Evolutionary conservation across 2,329 filamentous ascomycete genomes (phyloP), one percentile per base, ranked within the genome.

Genomic region (Conoideocrella luteorostrata): DNA sequence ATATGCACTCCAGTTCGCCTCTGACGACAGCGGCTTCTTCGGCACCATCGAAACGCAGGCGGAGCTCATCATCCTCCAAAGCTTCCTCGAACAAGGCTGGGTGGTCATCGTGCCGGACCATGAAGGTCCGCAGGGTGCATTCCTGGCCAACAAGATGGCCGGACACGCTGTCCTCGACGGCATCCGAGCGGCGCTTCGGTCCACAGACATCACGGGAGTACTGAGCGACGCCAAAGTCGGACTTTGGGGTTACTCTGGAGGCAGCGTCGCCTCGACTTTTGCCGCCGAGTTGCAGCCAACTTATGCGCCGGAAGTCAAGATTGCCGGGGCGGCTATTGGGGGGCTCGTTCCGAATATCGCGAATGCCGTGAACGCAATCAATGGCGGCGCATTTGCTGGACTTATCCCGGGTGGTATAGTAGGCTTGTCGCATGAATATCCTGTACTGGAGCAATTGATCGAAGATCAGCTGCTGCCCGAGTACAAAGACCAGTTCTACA

Each of bases 41-140:
- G 61, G 64, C 3, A 61, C 65, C 9, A 56, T 60, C 26, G 52
- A 46, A 1, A 53, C 47, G 6, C 46, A 56, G 34, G 9, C 41
- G 6, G 52, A 58, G 47, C 30, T 56, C 1, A 37, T 59, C 7
- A 36, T 58, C 7, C 47, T 56, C 3, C 47, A 56, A n/a, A 40
- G 44, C 2, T 50, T 48, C 2, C 64, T 77, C 3, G 57, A 56
- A 5, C 45, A 61, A 50, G 71, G 72, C 6, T 75, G 70, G 70
- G 57, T 68, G n/a, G 68, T 77, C n/a, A 68, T 64, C 13, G 52
- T 70, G 60, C 70, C 73, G 0, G 74, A 77, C 48, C 68, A 64
- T 41, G 62, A 71, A 41, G 69, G 70, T 0, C 66, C 67, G 3
- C 52, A 57, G 9, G 69, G 66, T 1, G 61, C 67, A 1, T 75